A percentile compares a stretch with the other conserved stretches of the same genome.
phyloP scores from a whole-genome alignment of 2,329 filamentous ascomycete species.

The Gnomoniopsis sp. region DNA sequence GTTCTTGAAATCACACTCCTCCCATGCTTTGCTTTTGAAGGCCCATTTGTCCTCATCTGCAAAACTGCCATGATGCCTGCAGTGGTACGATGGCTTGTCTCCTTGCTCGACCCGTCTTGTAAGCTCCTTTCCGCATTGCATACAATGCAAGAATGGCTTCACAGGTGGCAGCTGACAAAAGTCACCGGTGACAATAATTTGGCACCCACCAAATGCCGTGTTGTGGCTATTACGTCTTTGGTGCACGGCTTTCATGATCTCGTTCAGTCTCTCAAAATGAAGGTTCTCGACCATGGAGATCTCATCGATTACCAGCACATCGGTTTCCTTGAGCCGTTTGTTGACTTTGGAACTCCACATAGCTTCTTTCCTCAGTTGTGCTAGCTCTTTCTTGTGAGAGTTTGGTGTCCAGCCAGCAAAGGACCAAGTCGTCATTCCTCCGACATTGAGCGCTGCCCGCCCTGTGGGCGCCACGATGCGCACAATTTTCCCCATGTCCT shows the following conservation, averaged over 20 bases:
- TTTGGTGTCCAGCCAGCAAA: constrained; percentile 55
- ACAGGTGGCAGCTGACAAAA: constrained; percentile 61
- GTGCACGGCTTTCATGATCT: constrained; percentile 39
- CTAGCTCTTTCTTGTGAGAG: constrained; percentile 38
- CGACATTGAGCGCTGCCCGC: constrained; percentile 53
- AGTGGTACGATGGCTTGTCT: constrained; percentile 27
- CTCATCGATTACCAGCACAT: constrained; percentile 63
- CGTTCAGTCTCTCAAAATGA: constrained; percentile 49
- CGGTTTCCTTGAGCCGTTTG: constrained; percentile 37
- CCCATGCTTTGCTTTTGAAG: constrained; percentile 54
- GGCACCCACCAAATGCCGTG: constrained; percentile 42
- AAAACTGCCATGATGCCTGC: constrained; percentile 33
- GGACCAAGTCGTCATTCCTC: constrained; percentile 53
- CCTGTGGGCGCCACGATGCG: constrained; percentile 58
- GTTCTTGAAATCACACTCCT: constrained; percentile 48
- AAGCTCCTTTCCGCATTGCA: constrained; percentile 41
- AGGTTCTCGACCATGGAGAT: constrained; percentile 62
- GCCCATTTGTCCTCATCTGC: constrained; percentile 56
- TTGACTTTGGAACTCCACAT: constrained; percentile 28
- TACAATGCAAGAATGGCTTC: constrained; percentile 51
- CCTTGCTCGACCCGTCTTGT: constrained; percentile 14
- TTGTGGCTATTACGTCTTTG: neutral
- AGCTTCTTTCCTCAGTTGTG: constrained; percentile 29
- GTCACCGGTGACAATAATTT: constrained; percentile 56
- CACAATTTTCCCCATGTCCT: constrained; percentile 34